Evolutionary conservation across 768 basidiomycete genomes (phyloP), one percentile per base, ranked within the genome.

Genomic region (Lentinus brumalis): DNA sequence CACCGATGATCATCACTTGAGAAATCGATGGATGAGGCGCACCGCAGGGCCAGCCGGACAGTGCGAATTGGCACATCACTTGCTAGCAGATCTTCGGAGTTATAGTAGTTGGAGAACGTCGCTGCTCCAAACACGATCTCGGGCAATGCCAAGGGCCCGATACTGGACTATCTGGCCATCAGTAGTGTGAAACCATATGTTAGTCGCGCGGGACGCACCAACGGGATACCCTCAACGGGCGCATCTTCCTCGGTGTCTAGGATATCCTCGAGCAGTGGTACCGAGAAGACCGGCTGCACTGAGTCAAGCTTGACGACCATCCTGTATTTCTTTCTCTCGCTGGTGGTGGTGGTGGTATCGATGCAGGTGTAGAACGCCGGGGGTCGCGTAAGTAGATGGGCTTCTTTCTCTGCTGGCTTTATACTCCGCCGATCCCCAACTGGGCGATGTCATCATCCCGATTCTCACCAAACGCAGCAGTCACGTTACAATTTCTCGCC

Each of bases 31-130:
- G 49, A 16, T 15, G 38, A 35, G 31, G 30, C 77, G 41, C 73
- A 93, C 92, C 90, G 81, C 45, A 94, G 78, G 9, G 91, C 92
- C 38, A 92, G 83, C 45, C 91, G 79, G 30, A 91, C 82, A 38
- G 87, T 84, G 38, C 87, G 83, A 26, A 89, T 68, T 5, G 91
- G 92, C 1, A 75, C 70, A 49, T 78, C 75, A 54, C 88, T 82
- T 42, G 79, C 69, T 38, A 92, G 69, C 59, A 84, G 78, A 38
- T 82, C 82, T 51, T 86, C 83, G 15, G 76, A 69, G 65, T 91
- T 92, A 68, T 94, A 93, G 52, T 81, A 74, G 16, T 77, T 77
- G 1, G 87, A 88, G 69, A 93, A 85, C 8, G 89, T 70, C 0
- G 84, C 92, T 31, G 88, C 87, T 2, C 92, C 92, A 42, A 88